Base-by-base conservation (phyloP, 768 basidiomycete species). In the Podaxis sp. region DNA sequence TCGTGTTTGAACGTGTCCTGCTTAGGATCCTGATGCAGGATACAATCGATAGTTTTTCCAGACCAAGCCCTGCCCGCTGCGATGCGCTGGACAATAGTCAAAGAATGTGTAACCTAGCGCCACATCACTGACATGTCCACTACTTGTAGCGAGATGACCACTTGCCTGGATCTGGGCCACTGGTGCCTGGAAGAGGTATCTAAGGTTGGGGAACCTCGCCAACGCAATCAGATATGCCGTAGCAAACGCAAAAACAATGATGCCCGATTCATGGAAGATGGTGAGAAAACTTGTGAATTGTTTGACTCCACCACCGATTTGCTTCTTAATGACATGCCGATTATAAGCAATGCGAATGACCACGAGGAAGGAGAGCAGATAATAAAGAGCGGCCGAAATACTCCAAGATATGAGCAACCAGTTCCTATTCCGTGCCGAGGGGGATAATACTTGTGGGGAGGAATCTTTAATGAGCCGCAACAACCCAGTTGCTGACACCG, bases 401-500 rank as follows among this genome's bases (percentile, higher is more conserved):
- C 51, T 20, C 61, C 61, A 62, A 12, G 30, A 38, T 49, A 62
- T 62, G 30, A 62, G 46, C n/a, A 12, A 11, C 61, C 61, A 62
- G 36, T 62, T n/a, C 33, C 33, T 56, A 10, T 38, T 13, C 26
- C 37, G 8, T 33, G 46, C n/a, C n/a, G 54, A 11, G 1, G 52
- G 10, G 13, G 60, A 13, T 36, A 61, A 5, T 2, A 3, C 6
- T 10, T 6, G 20, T 20, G 41, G 60, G 13, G 17, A 38, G 11
- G 20, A 17, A 4, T 49, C 55, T 17, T 56, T 33, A 1, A 62
- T n/a, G 10, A 62, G 4, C 4, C 22, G 36, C 24, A 62, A 28
- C 36, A 62, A 15, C 12, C 61, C 30, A 11, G 61, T 62, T 22
- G 30, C 61, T 62, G 20, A 3, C 6, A 28, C 4, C 33, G 13